Base-by-base conservation (phyloP, 768 basidiomycete genomes). In the Stropharia rugosoannulata region DNA sequence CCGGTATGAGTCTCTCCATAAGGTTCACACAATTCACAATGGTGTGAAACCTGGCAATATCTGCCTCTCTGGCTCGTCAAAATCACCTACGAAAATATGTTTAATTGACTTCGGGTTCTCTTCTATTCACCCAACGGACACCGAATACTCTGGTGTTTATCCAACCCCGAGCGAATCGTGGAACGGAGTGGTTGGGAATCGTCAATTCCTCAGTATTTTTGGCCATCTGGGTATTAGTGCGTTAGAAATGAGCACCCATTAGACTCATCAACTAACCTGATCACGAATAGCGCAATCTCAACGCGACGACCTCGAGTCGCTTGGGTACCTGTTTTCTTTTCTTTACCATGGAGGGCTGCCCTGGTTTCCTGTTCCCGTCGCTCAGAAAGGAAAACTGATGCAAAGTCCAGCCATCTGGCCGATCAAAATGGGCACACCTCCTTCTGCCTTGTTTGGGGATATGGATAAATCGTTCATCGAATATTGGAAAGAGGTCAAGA, bases 301-400 rank as follows among this genome's bases (percentile, higher is more conserved):
- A 40, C 62, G 70, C 32, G 72, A 74, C 58, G 71, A 74, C 49
- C 60, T 75, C 15, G 73, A 75, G 51, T 69, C 70, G 7, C 60
- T 75, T 16, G 73, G 67, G 2, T 73, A 70, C 53, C 63, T 73
- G 12, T 63, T 74, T 7, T 68, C 73, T 5, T 72, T 65, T 52
- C 62, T 74, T 39, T 58, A 59, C 35, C 68, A 70, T 41, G 70
- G 65, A 3, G 45, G 50, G 9, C 62, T 74, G 7, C 73, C 74
- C 13, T 74, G 74, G 74, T 22, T 42, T 60, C 51, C 46, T 10
- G 16, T 11, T 13, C 44, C 1, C 6, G 12, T 9, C 25, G 38
- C 39, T 18, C 11, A 32, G 29, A 32, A n/a, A 18, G 48, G 42
- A 29, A 18, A 32, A 12, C 15, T 5, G 19, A n/a, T 46, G n/a